Evolutionary conservation across 139 green algal genomes (phyloP).

Genomic region (Coccomyxa sp.): DNA sequence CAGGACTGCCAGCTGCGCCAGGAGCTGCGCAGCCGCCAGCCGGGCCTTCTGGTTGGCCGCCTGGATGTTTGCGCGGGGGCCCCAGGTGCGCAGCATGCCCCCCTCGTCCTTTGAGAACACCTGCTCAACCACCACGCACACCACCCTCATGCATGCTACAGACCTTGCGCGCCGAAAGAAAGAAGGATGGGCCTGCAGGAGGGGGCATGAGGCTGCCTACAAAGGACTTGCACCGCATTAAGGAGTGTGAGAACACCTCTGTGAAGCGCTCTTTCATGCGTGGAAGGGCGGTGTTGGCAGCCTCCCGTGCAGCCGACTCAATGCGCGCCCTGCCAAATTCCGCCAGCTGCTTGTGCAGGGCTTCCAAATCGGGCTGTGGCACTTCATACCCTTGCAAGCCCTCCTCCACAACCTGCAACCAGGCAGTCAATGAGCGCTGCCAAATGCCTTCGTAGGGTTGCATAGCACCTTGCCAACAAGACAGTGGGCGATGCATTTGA

Average conservation of each 20-base stretch:
- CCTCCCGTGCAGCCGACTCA: constrained; percentile 55
- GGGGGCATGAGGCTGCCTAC: too few relatives aligned
- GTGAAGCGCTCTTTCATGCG: constrained; percentile 60
- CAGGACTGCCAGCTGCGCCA: constrained; percentile 60
- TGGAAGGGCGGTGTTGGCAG: constrained; percentile 62
- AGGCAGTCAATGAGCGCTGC: neutral
- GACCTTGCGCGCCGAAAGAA: too few relatives aligned
- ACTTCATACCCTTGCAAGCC: constrained; percentile 49
- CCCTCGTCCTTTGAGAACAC: constrained; percentile 69
- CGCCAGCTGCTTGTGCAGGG: constrained; percentile 22
- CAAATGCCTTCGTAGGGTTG: too few relatives aligned
- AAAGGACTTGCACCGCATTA: neutral
- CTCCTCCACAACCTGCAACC: neutral
- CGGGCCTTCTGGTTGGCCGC: constrained; percentile 50
- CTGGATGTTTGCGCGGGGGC: constrained; percentile 63
- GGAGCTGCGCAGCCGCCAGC: constrained; percentile 52
- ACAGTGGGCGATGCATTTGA: neutral
- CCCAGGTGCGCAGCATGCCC: constrained; percentile 71
- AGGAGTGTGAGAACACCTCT: neutral
- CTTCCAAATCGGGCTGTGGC: constrained; percentile 17
- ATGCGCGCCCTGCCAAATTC: constrained; percentile 19
- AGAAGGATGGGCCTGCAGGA: too few relatives aligned
- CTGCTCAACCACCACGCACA: neutral
- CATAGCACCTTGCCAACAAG: too few relatives aligned
- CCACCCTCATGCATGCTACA: too few relatives aligned